Evolutionary conservation across 2,329 filamentous ascomycete genomes (phyloP).

Genomic region (Westerdykella sp.): DNA sequence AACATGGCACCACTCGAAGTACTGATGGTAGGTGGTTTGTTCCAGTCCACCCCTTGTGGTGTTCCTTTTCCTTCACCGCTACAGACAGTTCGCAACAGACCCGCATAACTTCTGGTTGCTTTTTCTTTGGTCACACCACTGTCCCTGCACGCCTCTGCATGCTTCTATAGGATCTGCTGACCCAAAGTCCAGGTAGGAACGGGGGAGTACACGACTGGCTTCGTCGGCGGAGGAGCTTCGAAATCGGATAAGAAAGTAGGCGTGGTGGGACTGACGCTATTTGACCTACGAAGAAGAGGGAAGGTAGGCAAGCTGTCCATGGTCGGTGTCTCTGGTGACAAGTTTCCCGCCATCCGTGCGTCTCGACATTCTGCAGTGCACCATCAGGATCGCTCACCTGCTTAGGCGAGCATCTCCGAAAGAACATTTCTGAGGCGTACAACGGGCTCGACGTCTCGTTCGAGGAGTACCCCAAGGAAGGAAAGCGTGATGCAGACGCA

Average conservation of each 20-base stretch:
- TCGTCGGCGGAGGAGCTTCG: conserved; percentile 75
- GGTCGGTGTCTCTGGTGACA: conserved; percentile 82
- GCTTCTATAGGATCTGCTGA: conserved; percentile 2
- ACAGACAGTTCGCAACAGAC: too few species aligned
- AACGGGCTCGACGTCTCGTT: conserved; percentile 85
- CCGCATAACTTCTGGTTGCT: not conserved
- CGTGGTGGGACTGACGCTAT: conserved; percentile 82
- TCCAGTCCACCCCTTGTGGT: too few species aligned
- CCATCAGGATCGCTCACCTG: conserved; percentile 11
- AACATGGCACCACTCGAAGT: conserved; percentile 47
- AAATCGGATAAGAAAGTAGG: conserved; percentile 94
- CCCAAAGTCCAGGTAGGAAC: conserved; percentile 62
- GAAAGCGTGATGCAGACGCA: conserved; percentile 66
- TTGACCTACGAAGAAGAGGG: conserved; percentile 79
- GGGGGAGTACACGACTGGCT: conserved; percentile 94
- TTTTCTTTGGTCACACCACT: not conserved
- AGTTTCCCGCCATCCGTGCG: conserved; percentile 86
- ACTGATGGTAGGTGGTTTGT: conserved; percentile 38
- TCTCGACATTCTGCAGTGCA: conserved; percentile 8
- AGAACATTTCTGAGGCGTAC: conserved; percentile 83
- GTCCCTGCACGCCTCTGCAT: not conserved
- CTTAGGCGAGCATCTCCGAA: conserved; percentile 70
- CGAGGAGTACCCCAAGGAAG: conserved; percentile 71
- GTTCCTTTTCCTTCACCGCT: too few species aligned
- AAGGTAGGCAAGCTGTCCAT: conserved; percentile 83